Percentiles rank a stretch among this genome's conserved stretches.
These are phyloP conservation scores for Talaromyces sp. DNA, from an alignment of 2,329 filamentous ascomycete species.

Conservation along the genomic window DNA sequence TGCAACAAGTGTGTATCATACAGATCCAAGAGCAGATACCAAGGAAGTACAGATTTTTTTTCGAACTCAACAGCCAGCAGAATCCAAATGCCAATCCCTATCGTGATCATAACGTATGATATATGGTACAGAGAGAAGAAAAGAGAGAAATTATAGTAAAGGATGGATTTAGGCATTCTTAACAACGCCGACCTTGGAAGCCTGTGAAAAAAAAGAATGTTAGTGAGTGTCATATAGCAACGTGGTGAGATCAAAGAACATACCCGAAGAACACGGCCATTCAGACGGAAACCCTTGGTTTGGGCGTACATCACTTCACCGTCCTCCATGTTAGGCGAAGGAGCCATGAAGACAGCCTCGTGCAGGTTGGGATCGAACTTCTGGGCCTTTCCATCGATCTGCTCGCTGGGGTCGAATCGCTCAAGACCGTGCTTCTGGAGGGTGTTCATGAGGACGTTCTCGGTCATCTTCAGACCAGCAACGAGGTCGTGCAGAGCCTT, in stretches of 20 bases:
- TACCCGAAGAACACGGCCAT: slow-evolving; percentile 79
- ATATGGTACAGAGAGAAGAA: slow-evolving; percentile 38
- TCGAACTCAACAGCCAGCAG: slow-evolving; percentile 25
- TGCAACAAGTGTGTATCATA: slow-evolving; percentile 38
- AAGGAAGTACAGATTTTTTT: slow-evolving; percentile 26
- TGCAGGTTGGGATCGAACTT: slow-evolving; percentile 97
- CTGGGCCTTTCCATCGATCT: slow-evolving; percentile 60
- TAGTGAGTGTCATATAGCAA: slow-evolving; percentile 3
- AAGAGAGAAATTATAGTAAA: slow-evolving; percentile 8
- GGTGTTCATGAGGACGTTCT: slow-evolving; percentile 81
- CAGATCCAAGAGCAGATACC: slow-evolving; percentile 33
- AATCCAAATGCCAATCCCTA: slow-evolving; percentile 26
- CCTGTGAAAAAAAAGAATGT: slow-evolving; percentile 42
- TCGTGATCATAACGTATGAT: slow-evolving; percentile 34
- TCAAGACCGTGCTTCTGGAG: slow-evolving; percentile 93
- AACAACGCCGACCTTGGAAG: slow-evolving; percentile 94
- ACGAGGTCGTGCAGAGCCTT: slow-evolving; percentile 79
- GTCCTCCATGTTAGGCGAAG: slow-evolving; percentile 83
- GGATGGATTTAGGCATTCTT: slow-evolving; percentile 64
- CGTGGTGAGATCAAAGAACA: slow-evolving; percentile 21
- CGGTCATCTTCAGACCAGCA: slow-evolving; percentile 93
- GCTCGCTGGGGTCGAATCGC: slow-evolving; percentile 72
- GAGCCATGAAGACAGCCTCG: slow-evolving; percentile 94
- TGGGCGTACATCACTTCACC: slow-evolving; percentile 89
- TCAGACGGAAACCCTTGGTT: slow-evolving; percentile 93